phyloP scores from a whole-genome alignment of 495 filamentous ascomycete species.

The Cairneyella variabilis region DNA sequence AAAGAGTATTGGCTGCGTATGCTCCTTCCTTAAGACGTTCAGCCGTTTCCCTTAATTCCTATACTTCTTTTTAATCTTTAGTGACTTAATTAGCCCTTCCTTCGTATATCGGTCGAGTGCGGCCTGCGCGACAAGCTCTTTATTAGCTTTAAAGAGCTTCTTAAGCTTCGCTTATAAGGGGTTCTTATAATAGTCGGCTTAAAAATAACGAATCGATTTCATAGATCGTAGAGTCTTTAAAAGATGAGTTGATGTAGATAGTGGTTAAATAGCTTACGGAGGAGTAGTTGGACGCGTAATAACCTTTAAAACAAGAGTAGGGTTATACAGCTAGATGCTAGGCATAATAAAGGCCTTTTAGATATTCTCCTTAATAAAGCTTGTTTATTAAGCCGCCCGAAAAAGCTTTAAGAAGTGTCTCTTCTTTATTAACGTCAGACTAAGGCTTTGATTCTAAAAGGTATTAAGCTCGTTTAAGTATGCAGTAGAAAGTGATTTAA shows the following conservation, averaged over 20 bases:
- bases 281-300: no score
- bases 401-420: neutral
- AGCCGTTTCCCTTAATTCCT: neutral
- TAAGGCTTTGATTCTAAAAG: neutral
- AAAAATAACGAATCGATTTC: neutral
- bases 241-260: neutral
- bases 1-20: neutral
- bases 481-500: neutral
- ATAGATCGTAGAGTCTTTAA: neutral
- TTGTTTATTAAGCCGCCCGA: neutral
- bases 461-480: no score
- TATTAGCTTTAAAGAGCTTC: no score
- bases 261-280: neutral
- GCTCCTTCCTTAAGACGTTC: neutral
- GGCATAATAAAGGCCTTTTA: neutral
- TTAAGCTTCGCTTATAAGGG: no score
- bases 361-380: neutral
- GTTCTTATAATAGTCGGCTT: neutral
- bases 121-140: neutral
- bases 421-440: neutral
- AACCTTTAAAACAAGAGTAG: no score
- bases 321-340: neutral
- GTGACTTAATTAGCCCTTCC: neutral
- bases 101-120: neutral
- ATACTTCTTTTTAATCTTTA: no score